phyloP scores from a whole-genome alignment of 345 rosid genomes.

The Acer negundo region DNA sequence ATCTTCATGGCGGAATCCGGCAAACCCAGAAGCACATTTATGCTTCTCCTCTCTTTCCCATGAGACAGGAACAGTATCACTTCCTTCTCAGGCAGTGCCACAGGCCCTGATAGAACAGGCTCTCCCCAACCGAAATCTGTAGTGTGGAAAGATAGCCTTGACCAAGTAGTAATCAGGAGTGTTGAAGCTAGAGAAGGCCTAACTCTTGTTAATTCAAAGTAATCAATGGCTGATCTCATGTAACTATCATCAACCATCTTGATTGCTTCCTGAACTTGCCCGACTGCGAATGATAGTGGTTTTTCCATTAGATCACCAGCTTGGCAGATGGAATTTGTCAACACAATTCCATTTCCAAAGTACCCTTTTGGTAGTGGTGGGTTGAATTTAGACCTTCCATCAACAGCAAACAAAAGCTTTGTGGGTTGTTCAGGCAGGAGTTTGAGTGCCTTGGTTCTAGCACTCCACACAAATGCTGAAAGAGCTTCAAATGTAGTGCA shows the following conservation, averaged over 20 bases:
- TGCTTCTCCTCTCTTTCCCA: conserved; percentile 77
- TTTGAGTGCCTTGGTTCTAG: conserved; percentile 70
- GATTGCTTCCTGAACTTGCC: conserved; percentile 68
- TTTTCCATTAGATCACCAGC: conserved; percentile 65
- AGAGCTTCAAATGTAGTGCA: conserved; percentile 81
- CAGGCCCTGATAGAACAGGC: conserved; percentile 81
- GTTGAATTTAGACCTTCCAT: conserved; percentile 75
- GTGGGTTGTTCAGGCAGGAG: conserved; percentile 64
- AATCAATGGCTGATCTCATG: conserved; percentile 96
- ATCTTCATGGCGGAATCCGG: conserved; percentile 77
- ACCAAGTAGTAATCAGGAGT: conserved; percentile 88
- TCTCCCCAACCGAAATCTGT: conserved; percentile 97
- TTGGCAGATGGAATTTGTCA: conserved; percentile 66
- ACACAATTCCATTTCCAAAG: conserved; percentile 84
- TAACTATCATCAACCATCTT: conserved; percentile 75
- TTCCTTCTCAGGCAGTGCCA: conserved; percentile 90
- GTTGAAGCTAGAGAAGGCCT: conserved; percentile 88
- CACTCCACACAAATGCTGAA: conserved; percentile 87
- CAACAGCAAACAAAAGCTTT: conserved; percentile 88
- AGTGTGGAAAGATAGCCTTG: conserved; percentile 71
- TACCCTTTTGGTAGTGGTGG: conserved; percentile 86
- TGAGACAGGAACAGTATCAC: conserved; percentile 81
- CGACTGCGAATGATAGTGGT: conserved; percentile 61
- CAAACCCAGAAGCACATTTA: conserved; percentile 85
- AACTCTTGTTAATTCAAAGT: conserved; percentile 78